Evolutionary conservation across 1,284 basidiomycete genomes (phyloP), one percentile per base, ranked within the genome.

Genomic region (Agroathelia rolfsii): DNA sequence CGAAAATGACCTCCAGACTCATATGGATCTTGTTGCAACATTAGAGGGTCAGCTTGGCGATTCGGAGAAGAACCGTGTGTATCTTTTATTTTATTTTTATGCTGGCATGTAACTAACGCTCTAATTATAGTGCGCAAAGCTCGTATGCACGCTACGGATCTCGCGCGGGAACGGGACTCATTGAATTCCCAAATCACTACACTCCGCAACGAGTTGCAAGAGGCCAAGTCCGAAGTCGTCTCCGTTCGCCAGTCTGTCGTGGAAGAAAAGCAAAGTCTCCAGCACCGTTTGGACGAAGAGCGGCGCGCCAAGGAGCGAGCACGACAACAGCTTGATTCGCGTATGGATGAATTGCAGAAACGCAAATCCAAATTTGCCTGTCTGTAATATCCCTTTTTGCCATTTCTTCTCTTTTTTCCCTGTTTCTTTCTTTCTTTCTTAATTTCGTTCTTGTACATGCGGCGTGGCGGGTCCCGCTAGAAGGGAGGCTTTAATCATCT

Each of bases 121-220:
- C n/a, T n/a, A n/a, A n/a, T n/a, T n/a, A 28, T 45, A 87, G 85
- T 93, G 36, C 82, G 88, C 41, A 92, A 92, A 58, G 80, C 86
- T 6, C 81, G 88, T 28, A 78, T 87, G 72, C 86, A 90, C 50
- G 82, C 86, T 21, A 87, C 82, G 37, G 87, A 92, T 50, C 59
- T 89, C 30, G 82, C 78, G 12, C 71, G 82, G 39, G 87, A 92
- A 53, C 76, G 88, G 22, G 88, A 93, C 53, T 66, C 66, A 18
- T 62, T 86, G 34, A 76, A 62, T 37, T 47, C 50, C 28, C 77
- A 84, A 52, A 59, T 83, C 39, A 74, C 79, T 25, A 50, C 60
- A 12, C 62, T 90, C 18, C 72, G 78, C 28, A 66, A 56, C 34
- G 83, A 89, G 52, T 66, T 90, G 18, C 60, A 69, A 24, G 76